A percentile compares a stretch with the other conserved stretches of the same genome.
phyloP scores from a whole-genome alignment of 192 early-diverging fungal genomes.

The Dissophora globulifera region DNA sequence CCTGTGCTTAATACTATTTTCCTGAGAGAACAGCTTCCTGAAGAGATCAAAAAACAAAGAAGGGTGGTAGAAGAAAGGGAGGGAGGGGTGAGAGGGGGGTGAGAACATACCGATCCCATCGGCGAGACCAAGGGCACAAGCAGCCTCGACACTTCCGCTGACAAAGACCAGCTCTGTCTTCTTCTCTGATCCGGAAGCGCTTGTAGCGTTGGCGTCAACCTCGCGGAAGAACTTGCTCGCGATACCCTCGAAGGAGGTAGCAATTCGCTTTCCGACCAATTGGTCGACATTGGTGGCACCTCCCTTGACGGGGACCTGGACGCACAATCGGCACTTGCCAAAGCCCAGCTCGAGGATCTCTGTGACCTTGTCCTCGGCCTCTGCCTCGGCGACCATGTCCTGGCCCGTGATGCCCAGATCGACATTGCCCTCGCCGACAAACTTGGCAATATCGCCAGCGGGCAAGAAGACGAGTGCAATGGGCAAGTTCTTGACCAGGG shows the following conservation, averaged over 20 bases:
- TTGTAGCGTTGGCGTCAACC: constrained; percentile 70
- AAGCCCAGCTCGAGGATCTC: constrained; percentile 86
- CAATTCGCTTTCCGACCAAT: constrained; percentile 92
- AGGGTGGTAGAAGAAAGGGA: too few relatives aligned
- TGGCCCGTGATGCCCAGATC: constrained; percentile 98
- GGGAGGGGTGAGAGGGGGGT: too few relatives aligned
- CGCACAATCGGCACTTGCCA: constrained; percentile 91
- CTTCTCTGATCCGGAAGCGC: constrained; percentile 41
- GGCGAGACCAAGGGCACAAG: constrained; percentile 95
- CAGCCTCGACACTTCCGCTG: constrained; percentile 94
- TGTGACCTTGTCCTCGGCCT: constrained; percentile 72
- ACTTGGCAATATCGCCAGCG: constrained; percentile 96
- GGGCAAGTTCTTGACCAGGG: constrained; percentile 91
- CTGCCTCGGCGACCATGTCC: constrained; percentile 92
- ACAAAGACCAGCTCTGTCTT: constrained; percentile 88
- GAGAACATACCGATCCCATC: constrained; percentile 93
- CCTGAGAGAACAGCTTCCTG: too few relatives aligned
- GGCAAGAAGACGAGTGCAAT: constrained; percentile 95
- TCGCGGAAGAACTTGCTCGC: constrained; percentile 74
- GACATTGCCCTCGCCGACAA: constrained; percentile 94
- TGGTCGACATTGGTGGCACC: constrained; percentile 62
- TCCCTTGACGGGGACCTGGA: constrained; percentile 85
- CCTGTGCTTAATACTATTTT: neutral
- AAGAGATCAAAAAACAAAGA: too few relatives aligned
- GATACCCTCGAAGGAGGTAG: constrained; percentile 89